Evolutionary conservation across 306 rosid species (phyloP).

Genomic region (Cucurbita argyrosperma): DNA sequence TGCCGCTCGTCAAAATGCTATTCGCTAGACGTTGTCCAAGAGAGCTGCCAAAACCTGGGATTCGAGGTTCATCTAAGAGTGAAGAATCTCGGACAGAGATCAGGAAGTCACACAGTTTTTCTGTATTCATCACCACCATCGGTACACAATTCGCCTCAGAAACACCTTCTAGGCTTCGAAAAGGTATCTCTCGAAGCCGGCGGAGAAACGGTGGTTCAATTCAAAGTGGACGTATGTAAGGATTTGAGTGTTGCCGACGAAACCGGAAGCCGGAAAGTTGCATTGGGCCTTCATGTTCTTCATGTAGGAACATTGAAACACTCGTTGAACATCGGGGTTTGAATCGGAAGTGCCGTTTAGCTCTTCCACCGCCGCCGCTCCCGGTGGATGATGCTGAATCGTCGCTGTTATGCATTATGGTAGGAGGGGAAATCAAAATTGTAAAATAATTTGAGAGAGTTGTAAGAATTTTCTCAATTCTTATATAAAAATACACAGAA

Average conservation of each 20-base stretch:
- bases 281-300: slow-evolving; percentile 60
- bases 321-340: slow-evolving; percentile 54
- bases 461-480: slow-evolving; percentile 12
- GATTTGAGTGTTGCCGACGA: slow-evolving; percentile 86
- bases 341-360: slow-evolving; percentile 9
- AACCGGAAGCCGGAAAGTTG: slow-evolving; percentile 57
- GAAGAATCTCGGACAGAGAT: slow-evolving; percentile 43
- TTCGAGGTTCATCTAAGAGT: slow-evolving; percentile 54
- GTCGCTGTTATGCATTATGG: not conserved
- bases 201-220: slow-evolving; percentile 38
- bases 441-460: slow-evolving; percentile 17
- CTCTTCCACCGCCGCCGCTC: not conserved
- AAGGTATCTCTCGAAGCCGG: slow-evolving; percentile 42
- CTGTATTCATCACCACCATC: slow-evolving; percentile 60
- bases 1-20: slow-evolving; percentile 60
- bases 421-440: not conserved
- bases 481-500: not conserved
- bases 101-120: slow-evolving; percentile 57
- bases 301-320: slow-evolving; percentile 79
- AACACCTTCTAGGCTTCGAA: slow-evolving; percentile 66
- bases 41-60: slow-evolving; percentile 43
- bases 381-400: not conserved
- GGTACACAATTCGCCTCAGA: slow-evolving; percentile 62
- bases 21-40: slow-evolving; percentile 46
- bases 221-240: slow-evolving; percentile 71